Base-by-base conservation (phyloP, 805 yeast species). In the Saccharomycopsis amapae region DNA sequence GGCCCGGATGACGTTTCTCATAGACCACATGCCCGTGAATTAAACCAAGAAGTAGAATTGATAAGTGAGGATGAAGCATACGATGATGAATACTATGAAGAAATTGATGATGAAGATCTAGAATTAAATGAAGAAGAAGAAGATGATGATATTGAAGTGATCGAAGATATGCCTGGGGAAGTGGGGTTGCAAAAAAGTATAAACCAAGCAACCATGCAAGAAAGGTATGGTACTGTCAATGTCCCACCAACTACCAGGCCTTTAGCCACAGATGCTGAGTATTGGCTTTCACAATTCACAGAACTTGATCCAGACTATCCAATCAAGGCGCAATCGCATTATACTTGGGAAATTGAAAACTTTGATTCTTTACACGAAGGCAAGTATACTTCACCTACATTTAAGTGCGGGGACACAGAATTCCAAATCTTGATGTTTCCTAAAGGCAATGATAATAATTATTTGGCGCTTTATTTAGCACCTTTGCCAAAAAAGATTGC, bases 351-450 rank as follows among this genome's bases (percentile, higher is more conserved):
- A 28, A 63, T 71, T 33, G 45, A 53, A 1, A 62, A 68, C 42
- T 61, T 53, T 48, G 53, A 44, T 32, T 36, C 48, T 0, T 48
- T 68, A 0, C 48, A 54, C 2, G 62, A 56, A 4, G 51, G 59
- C 13, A 62, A 60, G 31, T 60, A 48, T 5, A 52, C 50, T 18
- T 67, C 79, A 46, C 69, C 77, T 0, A 58, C 61, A 17, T 79
- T 78, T 53, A 63, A 61, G 41, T 72, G 79, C 51, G 90, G 87
- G 1, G 79, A 73, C 1, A 77, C 62, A 55, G 75, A 75, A 33
- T 85, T 86, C 81, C 78, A 79, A 54, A 59, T 88, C 2, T 66
- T 90, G 34, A 60, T 90, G 30, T 85, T 88, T 59, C 95, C 96
- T 0, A 73, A 73, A 40, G 93, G 94, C 1, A 83, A 81, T 55